These are phyloP conservation scores for Debaryomyces coudertii DNA, from an alignment of 1,139 yeast species.

Conservation along the genomic window DNA sequence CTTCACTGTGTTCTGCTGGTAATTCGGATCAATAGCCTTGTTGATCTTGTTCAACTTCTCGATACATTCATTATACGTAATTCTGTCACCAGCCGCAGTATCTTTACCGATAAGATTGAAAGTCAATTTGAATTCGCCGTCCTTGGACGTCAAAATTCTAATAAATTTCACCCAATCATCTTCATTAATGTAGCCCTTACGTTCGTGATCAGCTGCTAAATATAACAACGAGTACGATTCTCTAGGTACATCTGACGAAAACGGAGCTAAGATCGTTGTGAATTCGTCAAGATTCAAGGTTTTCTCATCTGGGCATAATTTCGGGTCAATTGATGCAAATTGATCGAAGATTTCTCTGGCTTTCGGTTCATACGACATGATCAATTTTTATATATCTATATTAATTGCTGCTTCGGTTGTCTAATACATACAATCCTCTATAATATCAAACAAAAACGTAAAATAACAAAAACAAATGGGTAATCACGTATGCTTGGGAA, in stretches of 20 bases:
- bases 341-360: slow-evolving; percentile 47
- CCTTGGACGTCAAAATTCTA: slow-evolving; percentile 54
- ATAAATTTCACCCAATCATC: slow-evolving; percentile 65
- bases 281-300: slow-evolving; percentile 42
- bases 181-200: slow-evolving; percentile 63
- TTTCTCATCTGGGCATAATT: slow-evolving; percentile 18
- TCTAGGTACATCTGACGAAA: slow-evolving; percentile 44
- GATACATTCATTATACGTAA: slow-evolving; percentile 45
- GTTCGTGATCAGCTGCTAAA: slow-evolving; percentile 62
- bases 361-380: slow-evolving; percentile 29
- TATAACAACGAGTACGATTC: slow-evolving; percentile 55
- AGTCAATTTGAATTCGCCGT: slow-evolving; percentile 61
- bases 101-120: slow-evolving; percentile 52
- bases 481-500: neutral
- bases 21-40: slow-evolving; percentile 44
- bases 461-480: slow-evolving; percentile 4
- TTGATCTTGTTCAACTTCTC: slow-evolving; percentile 41
- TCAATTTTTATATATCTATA: slow-evolving; percentile 6
- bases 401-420: slow-evolving; percentile 1
- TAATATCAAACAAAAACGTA: slow-evolving; percentile 7
- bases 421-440: slow-evolving; percentile 7
- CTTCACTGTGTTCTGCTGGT: slow-evolving; percentile 47
- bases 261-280: slow-evolving; percentile 46
- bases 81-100: slow-evolving; percentile 24
- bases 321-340: slow-evolving; percentile 36